These are phyloP conservation scores for Agaricus blazei DNA, from an alignment of 768 basidiomycete genomes.

Conservation along the genomic window DNA sequence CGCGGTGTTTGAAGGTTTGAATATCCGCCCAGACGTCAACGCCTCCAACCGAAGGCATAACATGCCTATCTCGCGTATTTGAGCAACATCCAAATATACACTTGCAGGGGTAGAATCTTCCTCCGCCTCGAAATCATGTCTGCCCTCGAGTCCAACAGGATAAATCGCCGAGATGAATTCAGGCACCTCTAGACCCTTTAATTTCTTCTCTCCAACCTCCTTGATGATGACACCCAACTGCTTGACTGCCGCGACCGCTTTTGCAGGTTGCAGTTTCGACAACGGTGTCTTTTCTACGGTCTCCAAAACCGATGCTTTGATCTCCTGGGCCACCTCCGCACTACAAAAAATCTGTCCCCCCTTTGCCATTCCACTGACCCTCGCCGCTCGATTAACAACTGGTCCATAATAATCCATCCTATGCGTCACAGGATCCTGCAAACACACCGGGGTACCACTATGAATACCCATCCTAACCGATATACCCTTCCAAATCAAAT, in stretches of 20 bases:
- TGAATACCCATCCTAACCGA: conserved; percentile 98
- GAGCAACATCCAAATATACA: conserved; percentile 66
- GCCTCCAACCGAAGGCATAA: conserved; percentile 79
- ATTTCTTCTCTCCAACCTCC: conserved; percentile 82
- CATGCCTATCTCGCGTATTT: conserved; percentile 68
- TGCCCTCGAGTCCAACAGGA: conserved; percentile 65
- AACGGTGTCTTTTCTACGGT: conserved; percentile 54
- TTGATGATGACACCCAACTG: conserved; percentile 65
- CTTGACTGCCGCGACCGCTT: conserved; percentile 71
- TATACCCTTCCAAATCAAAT: conserved; percentile 76
- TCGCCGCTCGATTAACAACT: conserved; percentile 90
- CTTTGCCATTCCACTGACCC: conserved; percentile 75
- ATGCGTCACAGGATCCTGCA: conserved; percentile 83
- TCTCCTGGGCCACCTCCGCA: conserved; percentile 80
- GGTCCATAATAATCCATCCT: conserved; percentile 99
- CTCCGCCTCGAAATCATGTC: conserved; percentile 48
- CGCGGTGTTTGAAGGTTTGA: conserved; percentile 39
- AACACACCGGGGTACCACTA: conserved; percentile 85
- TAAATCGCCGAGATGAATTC: conserved; percentile 85
- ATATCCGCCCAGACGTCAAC: conserved; percentile 57
- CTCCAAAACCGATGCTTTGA: conserved; percentile 56
- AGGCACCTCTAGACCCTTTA: conserved; percentile 92
- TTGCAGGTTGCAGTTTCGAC: conserved; percentile 48
- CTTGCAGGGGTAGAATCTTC: conserved; percentile 37
- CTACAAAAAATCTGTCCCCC: conserved; percentile 96